Percentiles rank a stretch among this genome's conserved stretches.
phyloP scores from a whole-genome alignment of 306 rosid genomes.

The Dalbergia cochinchinensis region DNA sequence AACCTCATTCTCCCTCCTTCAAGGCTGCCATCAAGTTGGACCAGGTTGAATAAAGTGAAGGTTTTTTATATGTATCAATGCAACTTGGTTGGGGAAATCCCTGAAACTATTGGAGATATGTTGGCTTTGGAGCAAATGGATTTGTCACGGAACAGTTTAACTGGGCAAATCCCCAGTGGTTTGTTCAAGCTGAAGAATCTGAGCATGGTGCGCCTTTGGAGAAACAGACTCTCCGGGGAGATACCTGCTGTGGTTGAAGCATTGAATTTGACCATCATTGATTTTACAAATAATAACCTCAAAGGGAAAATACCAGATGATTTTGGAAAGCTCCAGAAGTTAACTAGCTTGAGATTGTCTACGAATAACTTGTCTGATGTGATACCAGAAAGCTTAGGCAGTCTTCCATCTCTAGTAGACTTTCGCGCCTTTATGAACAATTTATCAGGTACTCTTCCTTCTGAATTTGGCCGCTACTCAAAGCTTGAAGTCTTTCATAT shows the following conservation, averaged over 20 bases:
- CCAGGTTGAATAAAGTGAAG: slow-evolving; percentile 65
- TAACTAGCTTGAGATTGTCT: slow-evolving; percentile 52
- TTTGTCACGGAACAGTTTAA: slow-evolving; percentile 50
- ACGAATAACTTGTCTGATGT: slow-evolving; percentile 59
- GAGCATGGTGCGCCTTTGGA: slow-evolving; percentile 46
- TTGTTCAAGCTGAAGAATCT: slow-evolving; percentile 64
- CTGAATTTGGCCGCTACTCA: slow-evolving; percentile 64
- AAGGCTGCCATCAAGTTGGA: slow-evolving; percentile 52
- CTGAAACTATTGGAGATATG: slow-evolving; percentile 63
- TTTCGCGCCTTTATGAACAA: slow-evolving; percentile 58
- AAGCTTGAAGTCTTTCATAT: slow-evolving; percentile 51
- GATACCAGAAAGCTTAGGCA: slow-evolving; percentile 65
- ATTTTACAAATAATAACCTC: slow-evolving; percentile 55
- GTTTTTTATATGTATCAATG: slow-evolving; percentile 38
- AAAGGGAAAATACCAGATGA: slow-evolving; percentile 63
- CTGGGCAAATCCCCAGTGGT: slow-evolving; percentile 62
- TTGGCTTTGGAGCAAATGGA: slow-evolving; percentile 61
- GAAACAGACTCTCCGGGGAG: slow-evolving; percentile 61
- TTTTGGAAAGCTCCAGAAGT: slow-evolving; percentile 61
- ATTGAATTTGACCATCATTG: slow-evolving; percentile 52
- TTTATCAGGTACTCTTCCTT: slow-evolving; percentile 66
- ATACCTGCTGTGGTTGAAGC: slow-evolving; percentile 65
- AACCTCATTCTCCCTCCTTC: slow-evolving; percentile 40
- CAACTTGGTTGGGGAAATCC: slow-evolving; percentile 68
- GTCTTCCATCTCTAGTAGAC: slow-evolving; percentile 54